Base-by-base conservation (phyloP, 129 eudicot genomes). In the Mikania micrantha region DNA sequence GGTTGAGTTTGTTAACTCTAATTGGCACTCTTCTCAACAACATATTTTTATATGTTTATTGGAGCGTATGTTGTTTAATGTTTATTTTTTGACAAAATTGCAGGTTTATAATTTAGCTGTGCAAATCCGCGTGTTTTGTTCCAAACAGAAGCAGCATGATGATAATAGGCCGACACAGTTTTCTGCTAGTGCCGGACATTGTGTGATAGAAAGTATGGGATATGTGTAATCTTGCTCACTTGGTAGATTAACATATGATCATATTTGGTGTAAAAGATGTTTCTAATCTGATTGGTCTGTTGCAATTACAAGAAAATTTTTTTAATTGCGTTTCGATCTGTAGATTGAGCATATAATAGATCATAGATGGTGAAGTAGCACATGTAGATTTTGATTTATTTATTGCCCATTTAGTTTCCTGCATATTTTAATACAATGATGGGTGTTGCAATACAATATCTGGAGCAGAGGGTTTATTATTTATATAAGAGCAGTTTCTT, bases 181-280 rank as follows among this genome's bases (percentile, higher is more conserved):
- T 65, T 40, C 35, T 74, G 54, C 32, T 31, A 22, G 41, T 24
- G 67, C 17, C 56, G 67, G 77, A 49, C 28, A 60, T 72, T 72
- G n/a, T 61, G 62, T 59, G 66, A 34, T 21, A 35, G 52, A 60
- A 35, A 32, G 61, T 72, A 48, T 62, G 28, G 45, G 38, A 13
- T 28, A 20, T 54, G 22, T 42, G 27, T 50, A 32, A 29, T 65
- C 11, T 65, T 39, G 54, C 20, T 64, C 65, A 52, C 7, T 10
- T 73, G 71, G 78, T 65, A 54, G 20, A 22, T 47, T 45, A 45
- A 67, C 27, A 16, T n/a, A n/a, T n/a, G 41, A 35, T 67, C 62
- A 11, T 68, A 67, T 67, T 36, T 67, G 47, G 54, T 75, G 79
- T 75, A 45, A 57, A 25, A 24, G 57, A 75, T n/a, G 47, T 50